Conservation (phyloP, 306 rosid species). For the Arachis hypogaea region DNA sequence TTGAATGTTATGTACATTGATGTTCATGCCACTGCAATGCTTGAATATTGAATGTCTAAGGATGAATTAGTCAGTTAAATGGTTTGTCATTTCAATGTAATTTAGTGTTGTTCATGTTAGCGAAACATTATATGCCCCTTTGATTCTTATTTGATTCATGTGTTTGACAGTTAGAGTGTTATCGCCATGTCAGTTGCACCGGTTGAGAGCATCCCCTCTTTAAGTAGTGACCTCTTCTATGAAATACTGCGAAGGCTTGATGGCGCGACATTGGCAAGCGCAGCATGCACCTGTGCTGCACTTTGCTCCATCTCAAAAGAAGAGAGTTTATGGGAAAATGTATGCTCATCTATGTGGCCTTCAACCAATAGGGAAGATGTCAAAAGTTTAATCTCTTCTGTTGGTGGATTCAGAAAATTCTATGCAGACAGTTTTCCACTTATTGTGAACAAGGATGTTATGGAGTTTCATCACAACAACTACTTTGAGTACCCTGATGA, state of each 20-base stretch:
- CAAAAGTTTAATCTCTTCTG: conserved; percentile 59
- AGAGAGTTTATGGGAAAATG: conserved; percentile 80
- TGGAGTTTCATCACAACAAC: conserved; percentile 48
- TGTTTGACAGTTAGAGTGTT: conserved; percentile 42
- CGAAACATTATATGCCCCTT: conserved; percentile 4
- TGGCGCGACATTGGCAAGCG: conserved; percentile 75
- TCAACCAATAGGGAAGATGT: conserved; percentile 76
- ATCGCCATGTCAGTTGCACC: conserved; percentile 48
- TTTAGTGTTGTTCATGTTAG: not conserved
- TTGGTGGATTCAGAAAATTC: conserved; percentile 80
- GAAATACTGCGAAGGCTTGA: conserved; percentile 76
- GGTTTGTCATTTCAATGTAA: not conserved
- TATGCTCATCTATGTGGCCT: conserved; percentile 80
- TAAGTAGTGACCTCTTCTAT: conserved; percentile 74
- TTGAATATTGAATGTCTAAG: conserved; percentile 1
- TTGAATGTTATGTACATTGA: not conserved
- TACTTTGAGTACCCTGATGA: conserved; percentile 66
- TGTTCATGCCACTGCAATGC: conserved; percentile 7
- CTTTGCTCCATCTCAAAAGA: conserved; percentile 74
- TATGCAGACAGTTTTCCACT: conserved; percentile 85
- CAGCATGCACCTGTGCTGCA: conserved; percentile 76
- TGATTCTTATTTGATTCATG: conserved; percentile 5
- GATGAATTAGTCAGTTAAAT: not conserved
- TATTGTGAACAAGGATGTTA: conserved; percentile 65
- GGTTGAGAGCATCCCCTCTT: conserved; percentile 55